Evolutionary conservation across 805 yeast genomes (phyloP), one percentile per base, ranked within the genome.

Genomic region (Spathaspora hagerdaliae): DNA sequence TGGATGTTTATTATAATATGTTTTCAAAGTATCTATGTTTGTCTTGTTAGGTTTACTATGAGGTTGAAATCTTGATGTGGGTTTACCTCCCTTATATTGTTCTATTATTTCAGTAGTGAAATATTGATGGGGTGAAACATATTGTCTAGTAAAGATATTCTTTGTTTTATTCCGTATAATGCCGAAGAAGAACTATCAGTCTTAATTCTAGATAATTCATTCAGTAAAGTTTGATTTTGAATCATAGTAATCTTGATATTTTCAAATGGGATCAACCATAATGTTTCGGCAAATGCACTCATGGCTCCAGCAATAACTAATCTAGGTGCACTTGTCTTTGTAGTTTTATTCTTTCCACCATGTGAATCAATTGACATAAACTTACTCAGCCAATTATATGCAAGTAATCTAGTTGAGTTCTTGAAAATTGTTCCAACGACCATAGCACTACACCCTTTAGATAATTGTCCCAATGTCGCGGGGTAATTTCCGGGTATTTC

Each of bases 181-280:
- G n/a, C 24, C 2, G 24, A 2, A 19, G 24, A 5, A 19, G 24
- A 19, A 19, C 4, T 19, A 54, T 12, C 44, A 49, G 2, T 49
- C 45, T 44, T 43, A 19, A 51, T 29, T 40, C 63, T 49, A 2
- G 46, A 39, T 10, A 64, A 41, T 42, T 67, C 73, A 44, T 66
- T 66, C 26, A 38, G 43, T 36, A 64, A 53, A 3, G 61, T 51
- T 41, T 82, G 72, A 58, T 85, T 82, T 56, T 88, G 95, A 49
- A 89, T 83, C 87, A 87, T 79, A 7, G 85, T 75, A 2, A 86
- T 83, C 59, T 89, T 89, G 52, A 89, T 73, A 57, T 84, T 87
- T 58, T 92, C 99, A 61, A 92, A 91, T 0, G 98, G 99, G 14
- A 94, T 86, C 19, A 92, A 80, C 75, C 86, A 78, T 31, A 90